Evolutionary conservation across 495 filamentous ascomycete genomes (phyloP), one percentile per base, ranked within the genome.

Genomic region (Aspergillus bertholletiae): DNA sequence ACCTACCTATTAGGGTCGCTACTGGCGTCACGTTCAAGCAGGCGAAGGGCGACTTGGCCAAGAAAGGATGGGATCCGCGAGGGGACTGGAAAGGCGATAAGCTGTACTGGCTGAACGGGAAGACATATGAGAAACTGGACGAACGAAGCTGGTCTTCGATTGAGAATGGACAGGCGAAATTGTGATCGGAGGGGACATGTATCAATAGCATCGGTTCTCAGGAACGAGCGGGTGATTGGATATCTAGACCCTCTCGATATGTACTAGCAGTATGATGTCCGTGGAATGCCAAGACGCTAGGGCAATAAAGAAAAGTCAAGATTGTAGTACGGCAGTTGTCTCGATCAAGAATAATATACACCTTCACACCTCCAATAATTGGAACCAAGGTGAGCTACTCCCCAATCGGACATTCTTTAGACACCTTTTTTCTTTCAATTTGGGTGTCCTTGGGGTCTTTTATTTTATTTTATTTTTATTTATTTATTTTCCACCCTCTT

Each of bases 11-110:
- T 22, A 80, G 77, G 59, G 76, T 81, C 44, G 68, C 70, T 39
- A 74, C 76, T 2, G 74, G 73, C 23, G 75, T 74, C 6, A 81
- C 76, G 1, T 81, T 81, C 65, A 81, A 81, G 55, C 76, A 81
- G 57, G 72, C 78, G 13, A 81, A 79, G 53, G 70, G 70, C 20
- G 76, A 77, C 18, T 48, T 81, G 20, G 54, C 67, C 3, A 76
- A 77, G 61, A 78, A 74, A 52, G 64, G 67, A 21, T 81, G 78
- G 78, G 63, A 69, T 55, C 72, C 71, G 12, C 64, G 58, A 2
- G 61, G 60, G 5, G 65, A 72, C 22, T 66, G 62, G 46, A 68
- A 61, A 3, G 69, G 67, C 1, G 78, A 80, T 57, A 67, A 64
- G 15, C 54, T 81, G 17, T 80, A 73, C 53, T 80, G 78, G 78